phyloP scores from a whole-genome alignment of 352 stramenopile species.

The Phytopythium kandeliae region DNA sequence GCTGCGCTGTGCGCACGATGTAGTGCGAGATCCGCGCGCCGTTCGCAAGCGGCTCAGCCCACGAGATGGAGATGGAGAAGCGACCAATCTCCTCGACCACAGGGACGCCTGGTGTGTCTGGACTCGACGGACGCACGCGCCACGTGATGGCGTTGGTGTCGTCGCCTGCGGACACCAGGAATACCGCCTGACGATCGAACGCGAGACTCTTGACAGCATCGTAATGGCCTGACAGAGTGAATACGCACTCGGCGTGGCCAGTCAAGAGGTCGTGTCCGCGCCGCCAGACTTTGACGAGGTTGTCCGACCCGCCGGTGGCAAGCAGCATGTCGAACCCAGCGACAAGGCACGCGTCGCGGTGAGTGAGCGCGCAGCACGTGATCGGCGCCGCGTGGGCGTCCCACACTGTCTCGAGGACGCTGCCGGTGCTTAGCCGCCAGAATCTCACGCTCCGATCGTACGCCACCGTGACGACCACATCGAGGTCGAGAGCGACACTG shows the following conservation, averaged over 20 bases:
- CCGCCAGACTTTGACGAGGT: constrained; percentile 60
- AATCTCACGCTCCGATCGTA: constrained; percentile 42
- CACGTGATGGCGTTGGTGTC: constrained; percentile 45
- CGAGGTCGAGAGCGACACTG: constrained; percentile 28
- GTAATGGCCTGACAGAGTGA: constrained; percentile 41
- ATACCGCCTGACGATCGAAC: constrained; percentile 43
- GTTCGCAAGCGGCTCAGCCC: constrained; percentile 48
- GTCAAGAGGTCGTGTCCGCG: constrained; percentile 2
- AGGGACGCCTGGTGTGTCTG: constrained; percentile 28
- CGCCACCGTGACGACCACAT: constrained; percentile 41
- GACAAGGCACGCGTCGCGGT: constrained; percentile 13
- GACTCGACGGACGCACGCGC: constrained; percentile 41
- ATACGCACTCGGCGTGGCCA: constrained; percentile 28
- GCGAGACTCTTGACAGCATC: constrained; percentile 25
- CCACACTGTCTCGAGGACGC: constrained; percentile 28
- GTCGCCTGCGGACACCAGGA: constrained; percentile 46
- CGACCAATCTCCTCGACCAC: constrained; percentile 23
- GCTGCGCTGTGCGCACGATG: constrained; percentile 32
- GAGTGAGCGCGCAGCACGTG: constrained; percentile 42
- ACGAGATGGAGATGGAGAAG: constrained; percentile 46
- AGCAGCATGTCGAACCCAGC: constrained; percentile 29
- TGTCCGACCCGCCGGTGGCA: constrained; percentile 51
- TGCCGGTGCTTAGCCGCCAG: constrained; percentile 29
- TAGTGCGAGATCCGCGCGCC: constrained; percentile 51
- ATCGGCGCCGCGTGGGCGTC: constrained; percentile 44